Conservation (phyloP, 768 basidiomycete genomes). For the Russula vinacea region DNA sequence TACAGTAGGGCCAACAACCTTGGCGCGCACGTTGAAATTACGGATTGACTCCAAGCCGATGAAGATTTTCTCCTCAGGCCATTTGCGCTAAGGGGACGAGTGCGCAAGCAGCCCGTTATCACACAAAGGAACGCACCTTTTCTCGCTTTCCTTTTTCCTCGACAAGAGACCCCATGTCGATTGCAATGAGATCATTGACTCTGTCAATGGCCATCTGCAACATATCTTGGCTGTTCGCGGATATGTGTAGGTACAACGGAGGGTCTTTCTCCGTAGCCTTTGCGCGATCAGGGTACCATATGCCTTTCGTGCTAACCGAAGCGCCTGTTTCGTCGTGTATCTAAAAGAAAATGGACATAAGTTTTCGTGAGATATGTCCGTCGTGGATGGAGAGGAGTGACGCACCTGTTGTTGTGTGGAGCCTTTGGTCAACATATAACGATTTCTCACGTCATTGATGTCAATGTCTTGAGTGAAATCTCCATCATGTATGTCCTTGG, state of each 20-base stretch:
- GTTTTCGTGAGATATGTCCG: not conserved
- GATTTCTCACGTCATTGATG: slow-evolving; percentile 93
- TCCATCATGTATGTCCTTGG: slow-evolving; percentile 67
- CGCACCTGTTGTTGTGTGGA: slow-evolving; percentile 87
- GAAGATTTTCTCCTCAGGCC: slow-evolving; percentile 95
- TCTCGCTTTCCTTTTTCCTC: slow-evolving; percentile 73
- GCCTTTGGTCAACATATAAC: slow-evolving; percentile 92
- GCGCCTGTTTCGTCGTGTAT: slow-evolving; percentile 91
- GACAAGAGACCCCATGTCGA: slow-evolving; percentile 78
- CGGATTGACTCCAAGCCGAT: slow-evolving; percentile 87
- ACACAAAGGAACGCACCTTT: slow-evolving; percentile 43
- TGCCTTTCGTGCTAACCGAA: slow-evolving; percentile 87
- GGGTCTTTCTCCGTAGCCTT: slow-evolving; percentile 93
- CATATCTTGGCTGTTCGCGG: slow-evolving; percentile 64
- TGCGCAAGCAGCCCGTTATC: slow-evolving; percentile 4
- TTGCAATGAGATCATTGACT: slow-evolving; percentile 65
- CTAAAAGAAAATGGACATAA: slow-evolving; percentile 41
- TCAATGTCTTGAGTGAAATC: slow-evolving; percentile 91
- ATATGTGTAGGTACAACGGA: slow-evolving; percentile 90
- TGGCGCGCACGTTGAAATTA: slow-evolving; percentile 97
- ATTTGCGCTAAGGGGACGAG: slow-evolving; percentile 65
- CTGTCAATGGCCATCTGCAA: slow-evolving; percentile 66
- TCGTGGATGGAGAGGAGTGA: not conserved
- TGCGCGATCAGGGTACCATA: slow-evolving; percentile 91
- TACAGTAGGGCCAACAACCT: slow-evolving; percentile 93